Evolutionary conservation across 371 early-diverging fungal genomes (phyloP), one percentile per base, ranked within the genome.

Genomic region (Nematocida parisii): DNA sequence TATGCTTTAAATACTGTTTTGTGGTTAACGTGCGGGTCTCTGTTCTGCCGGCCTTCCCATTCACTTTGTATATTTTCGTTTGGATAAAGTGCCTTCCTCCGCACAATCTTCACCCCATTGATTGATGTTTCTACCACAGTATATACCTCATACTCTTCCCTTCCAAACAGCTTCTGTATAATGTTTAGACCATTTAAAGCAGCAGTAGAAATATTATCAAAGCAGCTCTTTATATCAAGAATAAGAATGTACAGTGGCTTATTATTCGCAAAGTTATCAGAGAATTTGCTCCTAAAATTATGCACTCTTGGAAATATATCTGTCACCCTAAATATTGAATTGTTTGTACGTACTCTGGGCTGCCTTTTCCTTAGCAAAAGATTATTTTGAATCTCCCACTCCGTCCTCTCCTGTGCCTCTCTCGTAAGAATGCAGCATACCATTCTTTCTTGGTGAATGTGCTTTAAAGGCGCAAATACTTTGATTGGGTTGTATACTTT

Each of bases 201-300:
- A 6, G n/a, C 42, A 15, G 55, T 58, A 20, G 27, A n/a, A 33
- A 77, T 57, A 39, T 44, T 66, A 39, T 67, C 66, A 57, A 77
- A 77, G 52, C 55, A 77, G 11, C 44, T 70, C 22, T 22, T n/a
- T 20, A 77, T 4, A 45, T 77, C 80, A 13, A 77, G 70, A n/a
- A 46, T 6, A 18, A 75, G 45, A 22, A 75, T 67, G 58, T 52
- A 75, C 9, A 75, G 75, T 11, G 39, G 15, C 45, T 42, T 50
- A 9, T 44, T 22, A n/a, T 22, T 18, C 39, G 61, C 44, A 20
- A 71, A 71, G 15, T n/a, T 15, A 5, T 33, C 40, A 11, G n/a
- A 15, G 60, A 60, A 45, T 15, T 50, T 20, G 9, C 22, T 73
- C 33, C n/a, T 66, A 42, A 73, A 64, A 7, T 18, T 5, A 15